Conservation (phyloP, 1,284 basidiomycete genomes). For the Puccinia horiana region DNA sequence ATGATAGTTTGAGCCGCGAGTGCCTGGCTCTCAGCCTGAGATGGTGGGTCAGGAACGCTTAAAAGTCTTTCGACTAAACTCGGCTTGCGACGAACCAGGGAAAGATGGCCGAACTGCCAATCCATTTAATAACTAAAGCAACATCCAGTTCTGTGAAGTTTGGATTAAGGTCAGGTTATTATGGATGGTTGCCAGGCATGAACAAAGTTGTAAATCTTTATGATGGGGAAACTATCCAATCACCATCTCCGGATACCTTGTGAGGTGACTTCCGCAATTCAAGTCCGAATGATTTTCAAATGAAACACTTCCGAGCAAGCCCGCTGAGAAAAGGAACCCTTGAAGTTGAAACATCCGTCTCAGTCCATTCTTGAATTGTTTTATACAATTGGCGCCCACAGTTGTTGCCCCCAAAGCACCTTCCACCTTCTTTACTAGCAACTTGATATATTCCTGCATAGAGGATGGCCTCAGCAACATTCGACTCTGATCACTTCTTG, state of each 20-base stretch:
- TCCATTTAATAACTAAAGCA: background rate
- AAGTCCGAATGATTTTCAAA: too few relatives aligned
- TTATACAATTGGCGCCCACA: too few relatives aligned
- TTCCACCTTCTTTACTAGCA: too few relatives aligned
- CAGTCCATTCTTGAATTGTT: background rate
- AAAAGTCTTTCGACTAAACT: background rate
- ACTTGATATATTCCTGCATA: background rate
- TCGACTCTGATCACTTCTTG: conserved; percentile 8
- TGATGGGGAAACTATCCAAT: too few relatives aligned
- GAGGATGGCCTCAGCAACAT: background rate
- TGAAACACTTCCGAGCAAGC: too few relatives aligned
- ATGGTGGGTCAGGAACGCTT: background rate
- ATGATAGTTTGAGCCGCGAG: background rate
- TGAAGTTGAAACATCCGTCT: background rate
- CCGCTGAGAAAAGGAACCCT: background rate
- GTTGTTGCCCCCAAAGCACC: too few relatives aligned
- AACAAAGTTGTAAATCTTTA: too few relatives aligned
- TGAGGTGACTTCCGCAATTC: too few relatives aligned
- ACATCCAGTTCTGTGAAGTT: too few relatives aligned
- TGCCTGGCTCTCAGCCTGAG: background rate
- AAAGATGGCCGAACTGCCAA: background rate
- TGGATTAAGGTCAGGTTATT: too few relatives aligned
- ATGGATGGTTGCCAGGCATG: too few relatives aligned
- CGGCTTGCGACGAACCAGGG: background rate
- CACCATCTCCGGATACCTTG: too few relatives aligned